phyloP scores from a whole-genome alignment of 805 yeast species.

The Maudiozyma serrabonitensis region DNA sequence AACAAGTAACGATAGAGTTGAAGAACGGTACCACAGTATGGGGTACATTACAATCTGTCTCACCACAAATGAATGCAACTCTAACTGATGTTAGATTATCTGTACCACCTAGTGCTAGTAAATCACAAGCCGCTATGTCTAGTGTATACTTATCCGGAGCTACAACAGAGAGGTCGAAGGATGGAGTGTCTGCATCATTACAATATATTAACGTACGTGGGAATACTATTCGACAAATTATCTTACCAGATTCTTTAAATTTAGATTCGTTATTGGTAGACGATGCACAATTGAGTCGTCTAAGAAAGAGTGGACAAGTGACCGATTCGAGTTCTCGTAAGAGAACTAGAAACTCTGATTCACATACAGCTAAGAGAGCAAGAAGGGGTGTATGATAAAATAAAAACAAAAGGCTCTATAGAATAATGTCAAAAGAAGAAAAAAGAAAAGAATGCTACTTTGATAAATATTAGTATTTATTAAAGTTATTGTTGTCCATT shows the following conservation, averaged over 20 bases:
- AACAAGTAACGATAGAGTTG: conserved; percentile 81
- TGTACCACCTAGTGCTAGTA: conserved; percentile 26
- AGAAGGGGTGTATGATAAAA: conserved; percentile 26
- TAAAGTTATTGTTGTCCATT: neutral
- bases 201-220: conserved; percentile 84
- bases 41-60: conserved; percentile 75
- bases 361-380: conserved; percentile 22
- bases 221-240: conserved; percentile 72
- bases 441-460: neutral
- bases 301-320: conserved; percentile 24
- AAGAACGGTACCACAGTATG: conserved; percentile 83
- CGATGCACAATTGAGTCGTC: conserved; percentile 18
- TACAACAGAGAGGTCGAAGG: conserved; percentile 1
- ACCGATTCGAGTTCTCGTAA: conserved; percentile 19
- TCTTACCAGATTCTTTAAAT: conserved; percentile 79
- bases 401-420: neutral
- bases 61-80: conserved; percentile 86
- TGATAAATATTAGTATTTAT: neutral
- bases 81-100: conserved; percentile 74
- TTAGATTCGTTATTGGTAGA: conserved; percentile 54
- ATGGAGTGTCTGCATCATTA: conserved; percentile 33
- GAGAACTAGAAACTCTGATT: conserved; percentile 14
- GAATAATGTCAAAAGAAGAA: too few relatives aligned
- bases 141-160: conserved; percentile 18
- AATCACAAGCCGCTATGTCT: conserved; percentile 19